These are phyloP conservation scores for Arctium lappa DNA, from an alignment of 129 eudicot species.

Conservation along the genomic window DNA sequence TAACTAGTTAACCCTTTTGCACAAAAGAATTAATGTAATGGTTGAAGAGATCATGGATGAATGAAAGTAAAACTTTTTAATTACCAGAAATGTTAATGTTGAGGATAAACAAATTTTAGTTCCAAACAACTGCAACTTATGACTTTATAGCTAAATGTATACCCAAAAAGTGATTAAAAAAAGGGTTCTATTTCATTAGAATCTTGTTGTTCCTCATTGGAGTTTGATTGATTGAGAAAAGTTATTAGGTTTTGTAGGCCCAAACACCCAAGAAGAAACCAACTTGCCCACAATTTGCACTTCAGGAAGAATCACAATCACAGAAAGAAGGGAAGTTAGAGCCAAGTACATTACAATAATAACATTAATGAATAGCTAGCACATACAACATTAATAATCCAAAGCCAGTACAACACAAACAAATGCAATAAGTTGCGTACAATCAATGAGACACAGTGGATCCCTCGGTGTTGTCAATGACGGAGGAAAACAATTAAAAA, in stretches of 20 bases:
- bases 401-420: conserved; percentile 13
- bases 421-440: background rate
- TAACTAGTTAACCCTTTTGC: background rate
- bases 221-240: conserved; percentile 4
- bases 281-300: background rate
- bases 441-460: conserved; percentile 1
- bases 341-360: background rate
- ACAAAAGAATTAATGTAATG: background rate
- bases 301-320: background rate
- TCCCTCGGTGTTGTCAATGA: background rate
- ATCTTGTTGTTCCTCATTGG: background rate
- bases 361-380: background rate
- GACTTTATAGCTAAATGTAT: background rate
- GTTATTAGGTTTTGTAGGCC: background rate
- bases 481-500: background rate
- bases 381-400: background rate
- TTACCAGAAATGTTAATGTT: background rate
- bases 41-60: background rate
- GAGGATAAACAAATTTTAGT: background rate
- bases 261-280: background rate
- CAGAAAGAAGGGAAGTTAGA: background rate
- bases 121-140: background rate
- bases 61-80: background rate
- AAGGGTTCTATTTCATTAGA: background rate
- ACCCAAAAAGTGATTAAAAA: background rate